Percentiles rank a stretch among this genome's conserved stretches.
Conservation (phyloP, 2,329 filamentous ascomycete species). For the Corniculantispora saksenae region DNA sequence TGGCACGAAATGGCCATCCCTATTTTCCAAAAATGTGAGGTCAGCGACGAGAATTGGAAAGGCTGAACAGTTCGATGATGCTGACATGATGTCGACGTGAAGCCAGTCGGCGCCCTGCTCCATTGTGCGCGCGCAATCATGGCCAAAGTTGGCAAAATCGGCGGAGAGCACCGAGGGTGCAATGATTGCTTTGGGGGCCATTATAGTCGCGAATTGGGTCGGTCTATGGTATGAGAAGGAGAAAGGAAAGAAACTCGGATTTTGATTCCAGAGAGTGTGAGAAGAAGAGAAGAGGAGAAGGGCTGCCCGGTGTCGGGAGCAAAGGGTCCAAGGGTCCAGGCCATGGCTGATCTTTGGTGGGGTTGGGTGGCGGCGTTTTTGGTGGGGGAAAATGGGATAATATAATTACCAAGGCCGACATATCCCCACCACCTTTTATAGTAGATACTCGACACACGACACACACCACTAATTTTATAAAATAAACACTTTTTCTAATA, state of each 20-base stretch:
- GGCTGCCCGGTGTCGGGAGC: not conserved
- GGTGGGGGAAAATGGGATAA: no score
- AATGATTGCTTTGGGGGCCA: constrained; percentile 91
- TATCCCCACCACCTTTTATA: no score
- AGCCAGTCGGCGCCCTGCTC: constrained; percentile 86
- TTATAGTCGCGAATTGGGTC: constrained; percentile 40
- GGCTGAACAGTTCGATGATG: constrained; percentile 10
- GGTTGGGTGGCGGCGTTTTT: constrained; percentile 1
- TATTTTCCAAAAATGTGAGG: constrained; percentile 33
- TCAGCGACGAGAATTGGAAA: constrained; percentile 1
- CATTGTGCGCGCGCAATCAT: constrained; percentile 85
- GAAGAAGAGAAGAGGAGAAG: not conserved
- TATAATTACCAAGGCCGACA: no score
- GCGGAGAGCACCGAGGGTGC: constrained; percentile 97
- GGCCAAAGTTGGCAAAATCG: constrained; percentile 87
- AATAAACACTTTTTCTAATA: no score
- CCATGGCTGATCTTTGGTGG: constrained; percentile 10
- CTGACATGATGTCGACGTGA: constrained; percentile 86
- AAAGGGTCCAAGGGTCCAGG: constrained; percentile 1
- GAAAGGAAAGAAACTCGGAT: not conserved
- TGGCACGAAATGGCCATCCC: constrained; percentile 98
- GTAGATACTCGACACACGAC: no score
- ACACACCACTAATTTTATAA: no score
- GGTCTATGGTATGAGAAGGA: not conserved
- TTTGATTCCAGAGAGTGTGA: not conserved